A percentile compares a stretch with the other conserved stretches of the same genome.
phyloP scores from a whole-genome alignment of 1,139 yeast species.

The Blastobotrys capitulatus region DNA sequence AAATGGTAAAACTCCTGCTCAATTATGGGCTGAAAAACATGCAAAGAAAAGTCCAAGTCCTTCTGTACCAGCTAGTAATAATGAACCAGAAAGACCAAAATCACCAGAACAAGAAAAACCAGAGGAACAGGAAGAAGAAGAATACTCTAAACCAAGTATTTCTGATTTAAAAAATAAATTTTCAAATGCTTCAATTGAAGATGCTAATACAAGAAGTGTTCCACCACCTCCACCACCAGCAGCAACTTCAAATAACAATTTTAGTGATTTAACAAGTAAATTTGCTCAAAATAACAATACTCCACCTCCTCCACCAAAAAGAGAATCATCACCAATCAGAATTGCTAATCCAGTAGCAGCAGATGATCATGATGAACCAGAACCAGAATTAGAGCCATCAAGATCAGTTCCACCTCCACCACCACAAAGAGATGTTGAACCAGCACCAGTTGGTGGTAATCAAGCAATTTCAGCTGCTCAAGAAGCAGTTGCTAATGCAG shows the following conservation, averaged over 20 bases:
- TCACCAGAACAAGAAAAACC: slow-evolving; percentile 11
- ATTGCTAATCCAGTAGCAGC: slow-evolving; percentile 14
- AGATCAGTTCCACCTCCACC: slow-evolving; percentile 14
- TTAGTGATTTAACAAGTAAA: slow-evolving; percentile 22
- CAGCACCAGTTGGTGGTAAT: neutral
- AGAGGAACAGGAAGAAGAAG: slow-evolving; percentile 14
- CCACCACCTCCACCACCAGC: slow-evolving; percentile 13
- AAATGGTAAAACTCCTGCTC: slow-evolving; percentile 90
- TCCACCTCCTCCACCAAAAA: slow-evolving; percentile 17
- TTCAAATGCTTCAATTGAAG: slow-evolving; percentile 11
- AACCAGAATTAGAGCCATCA: slow-evolving; percentile 15
- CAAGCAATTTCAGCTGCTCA: neutral
- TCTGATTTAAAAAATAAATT: slow-evolving; percentile 21
- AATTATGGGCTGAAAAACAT: slow-evolving; percentile 89
- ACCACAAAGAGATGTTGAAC: neutral
- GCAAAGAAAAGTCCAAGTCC: slow-evolving; percentile 38
- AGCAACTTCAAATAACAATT: slow-evolving; percentile 9
- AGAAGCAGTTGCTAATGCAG: neutral
- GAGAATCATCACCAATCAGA: slow-evolving; percentile 6
- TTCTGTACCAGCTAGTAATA: slow-evolving; percentile 19
- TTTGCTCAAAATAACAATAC: slow-evolving; percentile 17
- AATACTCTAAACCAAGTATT: slow-evolving; percentile 19
- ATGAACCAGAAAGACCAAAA: slow-evolving; percentile 17
- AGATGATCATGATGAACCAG: slow-evolving; percentile 18
- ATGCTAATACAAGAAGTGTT: slow-evolving; percentile 10